These are phyloP conservation scores for Heliosperma pusillum DNA, from an alignment of 148 eudicot species.

Conservation along the genomic window DNA sequence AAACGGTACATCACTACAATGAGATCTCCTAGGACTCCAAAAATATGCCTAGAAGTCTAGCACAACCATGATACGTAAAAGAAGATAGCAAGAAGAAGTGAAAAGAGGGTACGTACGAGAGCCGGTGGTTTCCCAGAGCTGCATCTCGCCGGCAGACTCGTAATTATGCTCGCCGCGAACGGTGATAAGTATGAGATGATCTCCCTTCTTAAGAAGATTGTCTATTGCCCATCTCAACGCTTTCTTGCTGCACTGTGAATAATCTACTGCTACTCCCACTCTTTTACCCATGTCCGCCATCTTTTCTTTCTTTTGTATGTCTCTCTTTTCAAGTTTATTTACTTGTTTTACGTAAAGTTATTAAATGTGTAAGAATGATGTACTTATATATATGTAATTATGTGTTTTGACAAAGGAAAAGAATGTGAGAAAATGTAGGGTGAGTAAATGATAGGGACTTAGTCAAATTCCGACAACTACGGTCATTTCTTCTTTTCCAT, in stretches of 20 bases:
- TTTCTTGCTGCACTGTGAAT: slow-evolving; percentile 59
- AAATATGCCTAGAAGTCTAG: too few relatives aligned
- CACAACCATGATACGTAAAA: too few relatives aligned
- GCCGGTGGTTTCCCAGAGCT: slow-evolving; percentile 84
- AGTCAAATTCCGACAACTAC: slow-evolving; percentile 16
- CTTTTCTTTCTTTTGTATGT: background rate
- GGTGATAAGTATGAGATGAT: slow-evolving; percentile 55
- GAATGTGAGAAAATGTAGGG: background rate
- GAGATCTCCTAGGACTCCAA: too few relatives aligned
- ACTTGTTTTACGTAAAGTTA: background rate
- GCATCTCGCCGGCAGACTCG: slow-evolving; percentile 58
- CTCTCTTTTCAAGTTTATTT: background rate
- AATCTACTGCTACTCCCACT: slow-evolving; percentile 76
- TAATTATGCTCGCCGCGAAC: slow-evolving; percentile 35
- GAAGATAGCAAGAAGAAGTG: background rate
- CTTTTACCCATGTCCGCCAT: slow-evolving; percentile 32
- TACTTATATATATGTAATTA: too few relatives aligned
- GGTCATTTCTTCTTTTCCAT: background rate
- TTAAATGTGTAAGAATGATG: too few relatives aligned
- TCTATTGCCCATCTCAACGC: slow-evolving; percentile 71
- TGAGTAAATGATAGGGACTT: background rate
- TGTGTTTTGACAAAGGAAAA: too few relatives aligned
- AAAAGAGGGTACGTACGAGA: slow-evolving; percentile 47
- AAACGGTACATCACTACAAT: too few relatives aligned
- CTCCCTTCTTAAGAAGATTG: slow-evolving; percentile 54